Base-by-base conservation (phyloP, 106 monocot genomes). In the Cymbidium sinense region DNA sequence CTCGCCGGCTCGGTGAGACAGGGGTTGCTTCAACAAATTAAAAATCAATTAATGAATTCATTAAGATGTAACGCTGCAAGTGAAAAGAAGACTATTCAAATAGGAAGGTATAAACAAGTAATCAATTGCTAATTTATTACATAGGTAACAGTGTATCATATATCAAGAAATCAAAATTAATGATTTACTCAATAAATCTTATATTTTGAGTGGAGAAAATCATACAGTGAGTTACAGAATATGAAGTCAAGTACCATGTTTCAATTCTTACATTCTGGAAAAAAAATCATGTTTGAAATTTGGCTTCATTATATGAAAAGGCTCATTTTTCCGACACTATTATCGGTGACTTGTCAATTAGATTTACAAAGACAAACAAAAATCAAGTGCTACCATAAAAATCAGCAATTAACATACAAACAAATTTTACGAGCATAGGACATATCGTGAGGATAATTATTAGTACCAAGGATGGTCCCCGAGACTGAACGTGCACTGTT, bases 1-100 rank as follows among this genome's bases (percentile, higher is more conserved):
- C 61, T 96, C 91, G 70, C 88, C 91, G 72, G 79, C 77, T 35
- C 82, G 67, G 73, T 34, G 39, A 18, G 81, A 69, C 51, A 84
- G 73, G 37, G 81, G 76, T 65, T 87, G 81, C 82, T 82, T 62
- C 33, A 81, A 62, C 70, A 81, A 19, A 80, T 31, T 39, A 58
- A 36, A 77, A 70, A 62, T 34, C 29, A 15, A 72, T 72, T 70
- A 51, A 20, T 15, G 18, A 31, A 79, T 20, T 28, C 11, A 61
- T 61, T n/a, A 61, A 61, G 1, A 61, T 61, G 61, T 1, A 61
- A 7, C 1, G 23, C 61, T 61, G 25, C 5, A 61, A 61, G 61
- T 61, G 9, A 61, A 61, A 61, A 54, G 21, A 54, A 3, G 5
- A 54, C 54, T 54, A 5, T n/a, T 28, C 64, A 64, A 28, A 64